Base-by-base conservation (phyloP, 352 stramenopile species). In the Hyaloperonospora arabidopsidis region DNA sequence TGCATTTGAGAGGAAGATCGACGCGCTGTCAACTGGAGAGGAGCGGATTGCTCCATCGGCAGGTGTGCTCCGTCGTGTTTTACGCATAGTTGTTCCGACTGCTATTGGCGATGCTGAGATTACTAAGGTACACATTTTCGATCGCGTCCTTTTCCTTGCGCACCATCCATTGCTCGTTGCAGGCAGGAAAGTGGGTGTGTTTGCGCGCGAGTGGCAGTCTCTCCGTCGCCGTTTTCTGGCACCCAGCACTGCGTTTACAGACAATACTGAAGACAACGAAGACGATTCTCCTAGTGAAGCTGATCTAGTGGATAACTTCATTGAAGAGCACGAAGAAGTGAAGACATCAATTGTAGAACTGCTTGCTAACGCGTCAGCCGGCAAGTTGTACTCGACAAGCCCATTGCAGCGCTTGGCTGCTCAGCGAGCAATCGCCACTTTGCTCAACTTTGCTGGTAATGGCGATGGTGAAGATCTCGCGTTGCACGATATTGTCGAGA, bases 371-470 rank as follows among this genome's bases (percentile, higher is more conserved):
- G 45, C 63, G 21, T 54, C 62, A 5, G 59, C 49, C 1, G 79
- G 79, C n/a, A 64, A 77, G 29, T 48, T 95, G 11, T 89, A 81
- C 48, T 86, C 79, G 11, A 32, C 53, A 6, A 65, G 68, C 21
- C 39, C 55, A 28, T 50, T 79, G 7, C 66, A 88, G 49, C 80
- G 83, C 3, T 57, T 85, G 19, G 74, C 68, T 25, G 81, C 76
- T 11, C 83, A 93, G 48, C 80, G 84, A 4, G 69, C 69, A n/a
- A 29, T 95, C 2, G 75, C 76, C 23, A 78, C 82, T 17, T 54
- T 95, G 38, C 74, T 93, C 2, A 70, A 84, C 15, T 95, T 92
- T 54, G 75, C 79, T 38, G 84, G 84, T 8, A 91, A 89, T 43
- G 84, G 84, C 25, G 74, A 87, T 39, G 79, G 79, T 7, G 84